Conservation (phyloP, 108 stramenopile genomes). For the Skeletonema grethae region DNA sequence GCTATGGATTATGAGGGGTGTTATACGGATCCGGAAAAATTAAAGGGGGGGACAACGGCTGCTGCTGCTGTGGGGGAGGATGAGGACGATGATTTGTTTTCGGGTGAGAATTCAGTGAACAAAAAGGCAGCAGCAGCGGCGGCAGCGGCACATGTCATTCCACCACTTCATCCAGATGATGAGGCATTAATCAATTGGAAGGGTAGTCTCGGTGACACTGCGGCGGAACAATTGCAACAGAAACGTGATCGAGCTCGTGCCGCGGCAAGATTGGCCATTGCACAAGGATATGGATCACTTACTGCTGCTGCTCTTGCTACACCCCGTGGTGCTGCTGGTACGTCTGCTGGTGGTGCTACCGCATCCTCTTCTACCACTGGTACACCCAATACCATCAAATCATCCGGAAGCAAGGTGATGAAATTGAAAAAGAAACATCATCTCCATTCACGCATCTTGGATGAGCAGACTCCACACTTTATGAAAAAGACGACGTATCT, state of each 20-base stretch:
- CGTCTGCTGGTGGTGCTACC: background rate
- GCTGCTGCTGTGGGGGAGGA: background rate
- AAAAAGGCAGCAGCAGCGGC: background rate
- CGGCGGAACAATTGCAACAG: slow-evolving; percentile 67
- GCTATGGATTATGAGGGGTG: slow-evolving; percentile 80
- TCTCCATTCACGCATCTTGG: slow-evolving; percentile 76
- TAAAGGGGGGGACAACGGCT: background rate
- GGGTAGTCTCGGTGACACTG: slow-evolving; percentile 75
- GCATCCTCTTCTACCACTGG: background rate
- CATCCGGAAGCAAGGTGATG: background rate
- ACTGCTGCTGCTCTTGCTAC: slow-evolving; percentile 3
- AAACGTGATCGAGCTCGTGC: slow-evolving; percentile 67
- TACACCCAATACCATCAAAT: background rate
- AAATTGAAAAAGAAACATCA: slow-evolving; percentile 57
- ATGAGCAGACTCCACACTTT: slow-evolving; percentile 70
- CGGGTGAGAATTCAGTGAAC: background rate
- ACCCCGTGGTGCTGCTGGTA: background rate
- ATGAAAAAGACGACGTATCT: slow-evolving; percentile 92
- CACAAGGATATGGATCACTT: slow-evolving; percentile 48
- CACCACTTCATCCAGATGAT: slow-evolving; percentile 67
- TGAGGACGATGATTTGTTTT: background rate
- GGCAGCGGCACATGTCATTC: slow-evolving; percentile 4
- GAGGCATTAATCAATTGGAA: slow-evolving; percentile 79
- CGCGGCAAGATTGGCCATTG: slow-evolving; percentile 64
- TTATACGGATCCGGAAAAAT: slow-evolving; percentile 42